phyloP scores from a whole-genome alignment of 1,284 basidiomycete genomes.

The Dichomitus squalens region DNA sequence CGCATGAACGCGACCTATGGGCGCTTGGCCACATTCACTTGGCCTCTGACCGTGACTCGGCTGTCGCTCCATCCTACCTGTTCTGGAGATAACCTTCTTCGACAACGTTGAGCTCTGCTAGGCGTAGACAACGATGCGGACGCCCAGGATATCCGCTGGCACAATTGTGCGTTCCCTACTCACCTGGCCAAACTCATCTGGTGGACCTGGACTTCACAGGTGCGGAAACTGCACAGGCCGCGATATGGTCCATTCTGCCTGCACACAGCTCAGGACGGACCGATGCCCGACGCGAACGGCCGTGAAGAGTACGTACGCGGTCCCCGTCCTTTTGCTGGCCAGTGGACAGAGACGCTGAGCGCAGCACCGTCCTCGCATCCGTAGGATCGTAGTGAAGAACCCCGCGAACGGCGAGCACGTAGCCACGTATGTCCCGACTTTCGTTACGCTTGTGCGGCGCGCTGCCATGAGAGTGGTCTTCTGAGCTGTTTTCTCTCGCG shows the following conservation, averaged over 20 bases:
- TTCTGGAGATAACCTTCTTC: background rate
- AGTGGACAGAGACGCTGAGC: no score
- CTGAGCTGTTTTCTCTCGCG: background rate
- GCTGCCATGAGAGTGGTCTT: background rate
- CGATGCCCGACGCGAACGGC: constrained; percentile 19
- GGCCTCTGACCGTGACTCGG: background rate
- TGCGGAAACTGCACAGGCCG: constrained; percentile 16
- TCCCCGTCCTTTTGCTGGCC: background rate
- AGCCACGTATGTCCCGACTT: constrained; percentile 49
- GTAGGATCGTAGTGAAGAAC: constrained; percentile 59
- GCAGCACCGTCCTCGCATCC: background rate
- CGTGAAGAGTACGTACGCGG: constrained; percentile 26
- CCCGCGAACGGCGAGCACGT: constrained; percentile 67
- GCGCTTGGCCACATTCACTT: background rate
- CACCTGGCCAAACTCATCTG: background rate
- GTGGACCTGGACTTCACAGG: constrained; percentile 1
- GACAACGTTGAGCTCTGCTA: background rate
- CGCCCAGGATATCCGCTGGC: background rate
- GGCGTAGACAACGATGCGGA: background rate
- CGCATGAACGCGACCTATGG: background rate
- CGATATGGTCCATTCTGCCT: constrained; percentile 32
- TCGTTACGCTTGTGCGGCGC: background rate
- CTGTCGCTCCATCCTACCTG: background rate
- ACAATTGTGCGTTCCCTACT: constrained; percentile 6
- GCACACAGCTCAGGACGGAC: constrained; percentile 23